Evolutionary conservation across 2,329 filamentous ascomycete genomes (phyloP).

Genomic region (Colletotrichum navitas): DNA sequence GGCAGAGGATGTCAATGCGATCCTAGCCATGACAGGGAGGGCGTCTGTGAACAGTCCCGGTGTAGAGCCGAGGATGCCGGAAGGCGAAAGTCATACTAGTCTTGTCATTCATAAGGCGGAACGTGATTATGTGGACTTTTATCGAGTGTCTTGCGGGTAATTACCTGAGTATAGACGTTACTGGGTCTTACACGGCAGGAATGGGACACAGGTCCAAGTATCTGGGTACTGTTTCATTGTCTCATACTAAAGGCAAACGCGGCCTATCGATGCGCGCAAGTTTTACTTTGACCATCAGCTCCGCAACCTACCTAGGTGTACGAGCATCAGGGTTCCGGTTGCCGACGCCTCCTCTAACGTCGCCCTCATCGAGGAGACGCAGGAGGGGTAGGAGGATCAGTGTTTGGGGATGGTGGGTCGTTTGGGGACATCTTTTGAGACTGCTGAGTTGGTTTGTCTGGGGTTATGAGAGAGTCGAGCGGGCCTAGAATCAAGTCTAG

Average conservation of each 20-base stretch:
- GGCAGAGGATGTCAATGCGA: constrained; percentile 46
- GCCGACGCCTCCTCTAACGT: not conserved
- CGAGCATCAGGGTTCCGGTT: not conserved
- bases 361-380: not conserved
- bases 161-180: not conserved
- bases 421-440: constrained; percentile 5
- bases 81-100: constrained; percentile 7
- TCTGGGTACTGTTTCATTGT: not conserved
- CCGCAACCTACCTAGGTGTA: not conserved
- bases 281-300: not conserved
- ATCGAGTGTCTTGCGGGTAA: not conserved
- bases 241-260: not conserved
- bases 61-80: not conserved
- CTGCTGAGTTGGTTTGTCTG: not conserved
- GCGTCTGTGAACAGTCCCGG: constrained; percentile 42
- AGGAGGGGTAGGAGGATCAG: constrained; percentile 17
- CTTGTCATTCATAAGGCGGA: constrained; percentile 4
- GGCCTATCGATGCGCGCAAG: not conserved
- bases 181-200: too few species aligned
- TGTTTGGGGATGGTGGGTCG: constrained; percentile 20
- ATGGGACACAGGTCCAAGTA: not conserved
- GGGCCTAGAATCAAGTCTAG: not conserved
- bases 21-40: constrained; percentile 47
- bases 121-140: not conserved
- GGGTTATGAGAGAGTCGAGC: not conserved